Percentiles rank a stretch among this genome's conserved stretches.
Evolutionary conservation across 345 rosid species (phyloP).

Genomic region (Euphorbia tirucalli): DNA sequence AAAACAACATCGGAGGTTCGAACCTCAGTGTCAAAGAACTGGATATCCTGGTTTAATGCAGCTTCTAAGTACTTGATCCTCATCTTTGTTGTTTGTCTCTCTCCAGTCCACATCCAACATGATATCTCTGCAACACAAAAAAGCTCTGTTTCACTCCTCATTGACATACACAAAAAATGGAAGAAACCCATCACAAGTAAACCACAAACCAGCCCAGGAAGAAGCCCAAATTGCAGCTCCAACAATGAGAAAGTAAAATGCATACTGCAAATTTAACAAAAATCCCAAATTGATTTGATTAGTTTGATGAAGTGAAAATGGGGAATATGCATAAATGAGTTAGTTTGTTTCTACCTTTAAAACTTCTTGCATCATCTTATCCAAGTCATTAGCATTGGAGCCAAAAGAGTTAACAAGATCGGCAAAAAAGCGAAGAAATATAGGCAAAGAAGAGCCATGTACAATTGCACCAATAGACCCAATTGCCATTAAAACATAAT

Average conservation of each 20-base stretch:
- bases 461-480: constrained; percentile 93
- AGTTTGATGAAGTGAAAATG: background rate
- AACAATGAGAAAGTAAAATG: constrained; percentile 91
- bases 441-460: constrained; percentile 91
- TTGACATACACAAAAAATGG: background rate
- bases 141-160: constrained; percentile 3
- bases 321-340: background rate
- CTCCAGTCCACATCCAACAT: constrained; percentile 99
- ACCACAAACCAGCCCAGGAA: constrained; percentile 85
- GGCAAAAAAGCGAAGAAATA: constrained; percentile 93
- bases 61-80: constrained; percentile 95
- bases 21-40: constrained; percentile 89
- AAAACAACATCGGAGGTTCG: constrained; percentile 89
- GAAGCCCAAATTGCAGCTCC: constrained; percentile 99
- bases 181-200: background rate
- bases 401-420: constrained; percentile 99
- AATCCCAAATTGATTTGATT: background rate
- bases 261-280: constrained; percentile 60
- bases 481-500: constrained; percentile 89
- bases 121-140: constrained; percentile 65
- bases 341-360: constrained; percentile 54
- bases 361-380: constrained; percentile 97
- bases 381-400: constrained; percentile 80
- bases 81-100: constrained; percentile 96
- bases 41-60: constrained; percentile 89